Conservation (phyloP, 371 early-diverging fungal species). For the Parasitella parasitica region DNA sequence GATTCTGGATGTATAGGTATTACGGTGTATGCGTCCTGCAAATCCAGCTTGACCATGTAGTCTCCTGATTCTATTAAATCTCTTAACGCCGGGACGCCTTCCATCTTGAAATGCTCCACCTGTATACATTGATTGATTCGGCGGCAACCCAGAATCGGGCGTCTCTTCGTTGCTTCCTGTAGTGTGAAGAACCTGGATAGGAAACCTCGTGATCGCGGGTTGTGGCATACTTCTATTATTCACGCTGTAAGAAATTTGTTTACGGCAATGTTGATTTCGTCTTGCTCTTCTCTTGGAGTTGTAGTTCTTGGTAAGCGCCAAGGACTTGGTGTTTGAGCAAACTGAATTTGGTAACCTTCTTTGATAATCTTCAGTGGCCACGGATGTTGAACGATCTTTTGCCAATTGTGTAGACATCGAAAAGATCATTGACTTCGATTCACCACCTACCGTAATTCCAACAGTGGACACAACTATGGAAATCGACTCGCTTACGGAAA, state of each 20-base stretch:
- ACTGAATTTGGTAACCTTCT: slow-evolving; percentile 7
- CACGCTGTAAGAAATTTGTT: not conserved
- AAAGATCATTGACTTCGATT: no score
- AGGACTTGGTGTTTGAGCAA: not conserved
- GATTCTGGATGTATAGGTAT: slow-evolving; percentile 6
- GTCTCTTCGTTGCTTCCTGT: slow-evolving; percentile 11
- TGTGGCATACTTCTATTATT: not conserved
- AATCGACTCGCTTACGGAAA: no score
- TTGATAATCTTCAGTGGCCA: slow-evolving; percentile 3
- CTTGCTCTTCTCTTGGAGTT: not conserved
- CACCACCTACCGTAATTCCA: no score
- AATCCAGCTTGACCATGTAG: slow-evolving; percentile 8
- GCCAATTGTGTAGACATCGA: not conserved
- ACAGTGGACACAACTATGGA: no score
- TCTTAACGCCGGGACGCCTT: slow-evolving; percentile 11
- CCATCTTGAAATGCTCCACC: slow-evolving; percentile 22
- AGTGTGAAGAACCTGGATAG: slow-evolving; percentile 16
- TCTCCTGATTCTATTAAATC: slow-evolving; percentile 4
- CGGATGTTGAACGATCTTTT: not conserved
- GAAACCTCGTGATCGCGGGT: not conserved
- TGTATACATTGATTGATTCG: slow-evolving; percentile 8
- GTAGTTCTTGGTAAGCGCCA: not conserved
- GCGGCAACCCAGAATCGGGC: slow-evolving; percentile 14
- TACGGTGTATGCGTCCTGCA: slow-evolving; percentile 8
- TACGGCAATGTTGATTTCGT: not conserved